Percentiles rank a stretch among this genome's conserved stretches.
phyloP scores from a whole-genome alignment of 495 filamentous ascomycete species.

The Choiromyces venosus region DNA sequence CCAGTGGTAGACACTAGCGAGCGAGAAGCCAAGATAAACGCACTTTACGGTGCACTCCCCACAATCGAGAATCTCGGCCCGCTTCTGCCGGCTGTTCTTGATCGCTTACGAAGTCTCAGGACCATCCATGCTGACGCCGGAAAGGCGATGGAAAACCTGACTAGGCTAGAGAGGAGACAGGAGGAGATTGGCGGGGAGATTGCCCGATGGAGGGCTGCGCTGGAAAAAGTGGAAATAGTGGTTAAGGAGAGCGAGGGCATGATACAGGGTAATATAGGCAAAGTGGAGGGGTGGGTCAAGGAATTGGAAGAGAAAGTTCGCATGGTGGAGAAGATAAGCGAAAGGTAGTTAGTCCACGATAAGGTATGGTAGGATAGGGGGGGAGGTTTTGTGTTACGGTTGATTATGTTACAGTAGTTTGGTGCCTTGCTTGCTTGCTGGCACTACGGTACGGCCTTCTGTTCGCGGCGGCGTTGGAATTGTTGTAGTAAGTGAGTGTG shows the following conservation, averaged over 20 bases:
- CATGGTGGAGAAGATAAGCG: slow-evolving; percentile 1
- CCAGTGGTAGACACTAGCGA: slow-evolving; percentile 50
- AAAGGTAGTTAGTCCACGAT: not conserved
- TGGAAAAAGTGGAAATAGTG: slow-evolving; percentile 70
- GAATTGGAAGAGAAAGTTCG: slow-evolving; percentile 71
- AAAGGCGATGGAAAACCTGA: slow-evolving; percentile 71
- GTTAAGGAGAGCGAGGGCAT: slow-evolving; percentile 62
- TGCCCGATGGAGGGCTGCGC: slow-evolving; percentile 73
- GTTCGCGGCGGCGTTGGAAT: not conserved
- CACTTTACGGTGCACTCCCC: slow-evolving; percentile 79
- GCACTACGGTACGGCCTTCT: not conserved
- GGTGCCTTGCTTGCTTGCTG: not conserved
- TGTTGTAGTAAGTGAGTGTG: not conserved
- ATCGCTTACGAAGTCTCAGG: slow-evolving; percentile 75
- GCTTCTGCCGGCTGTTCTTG: slow-evolving; percentile 75
- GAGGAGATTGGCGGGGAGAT: slow-evolving; percentile 78
- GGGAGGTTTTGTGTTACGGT: not conserved
- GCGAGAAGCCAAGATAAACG: slow-evolving; percentile 78
- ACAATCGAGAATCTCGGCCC: slow-evolving; percentile 85
- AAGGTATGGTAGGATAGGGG: no score
- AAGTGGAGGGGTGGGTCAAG: slow-evolving; percentile 82
- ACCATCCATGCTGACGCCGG: slow-evolving; percentile 83
- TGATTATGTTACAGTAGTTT: not conserved
- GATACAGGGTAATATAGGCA: slow-evolving; percentile 70
- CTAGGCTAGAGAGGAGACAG: slow-evolving; percentile 70